Percentiles rank a stretch among this genome's conserved stretches.
These are phyloP conservation scores for Macadamia tetraphylla DNA, from an alignment of 164 flowering plant species.

Conservation along the genomic window DNA sequence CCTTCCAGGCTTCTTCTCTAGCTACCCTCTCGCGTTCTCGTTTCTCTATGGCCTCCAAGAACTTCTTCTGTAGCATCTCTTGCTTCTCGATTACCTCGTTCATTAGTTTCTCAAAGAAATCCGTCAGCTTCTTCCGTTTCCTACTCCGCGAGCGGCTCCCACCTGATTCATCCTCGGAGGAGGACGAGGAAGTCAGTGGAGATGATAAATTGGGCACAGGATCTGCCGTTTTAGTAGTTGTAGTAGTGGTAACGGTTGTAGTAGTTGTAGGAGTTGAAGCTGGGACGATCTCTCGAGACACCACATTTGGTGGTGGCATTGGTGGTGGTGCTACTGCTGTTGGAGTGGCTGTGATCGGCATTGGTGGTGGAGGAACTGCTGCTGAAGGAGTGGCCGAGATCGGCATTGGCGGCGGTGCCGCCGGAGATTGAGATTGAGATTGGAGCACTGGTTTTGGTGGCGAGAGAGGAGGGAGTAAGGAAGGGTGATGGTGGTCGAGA, in stretches of 20 bases:
- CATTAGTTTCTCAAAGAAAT: slow-evolving; percentile 42
- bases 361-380: not conserved
- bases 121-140: slow-evolving; percentile 18
- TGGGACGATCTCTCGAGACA: not conserved
- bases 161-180: slow-evolving; percentile 36
- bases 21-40: slow-evolving; percentile 43
- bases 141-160: slow-evolving; percentile 32
- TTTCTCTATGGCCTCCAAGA: slow-evolving; percentile 49
- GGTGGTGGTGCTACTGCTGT: not conserved
- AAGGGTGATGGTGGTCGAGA: not conserved
- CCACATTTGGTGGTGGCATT: not conserved
- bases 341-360: not conserved
- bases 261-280: no score
- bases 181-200: slow-evolving; percentile 22
- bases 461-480: not conserved
- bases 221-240: not conserved
- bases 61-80: slow-evolving; percentile 46
- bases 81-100: slow-evolving; percentile 48
- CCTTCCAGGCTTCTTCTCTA: slow-evolving; percentile 63
- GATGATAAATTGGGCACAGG: slow-evolving; percentile 5
- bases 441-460: not conserved
- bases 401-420: not conserved
- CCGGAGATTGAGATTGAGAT: slow-evolving; percentile 3
- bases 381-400: not conserved
- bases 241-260: not conserved